Evolutionary conservation across 768 basidiomycete species (phyloP).

Genomic region (Pisolithus tinctorius): DNA sequence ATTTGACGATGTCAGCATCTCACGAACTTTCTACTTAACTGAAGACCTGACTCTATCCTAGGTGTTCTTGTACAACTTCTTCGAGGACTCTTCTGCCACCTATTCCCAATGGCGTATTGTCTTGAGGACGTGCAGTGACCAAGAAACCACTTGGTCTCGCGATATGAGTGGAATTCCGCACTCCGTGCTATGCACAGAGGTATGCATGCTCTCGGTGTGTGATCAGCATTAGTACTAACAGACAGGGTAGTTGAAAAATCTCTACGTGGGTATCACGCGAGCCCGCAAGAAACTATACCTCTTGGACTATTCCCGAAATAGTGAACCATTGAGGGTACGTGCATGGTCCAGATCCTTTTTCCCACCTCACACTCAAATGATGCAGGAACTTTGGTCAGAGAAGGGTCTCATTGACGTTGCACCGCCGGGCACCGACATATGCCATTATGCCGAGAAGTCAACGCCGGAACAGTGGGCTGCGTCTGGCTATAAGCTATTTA

Average conservation of each 20-base stretch:
- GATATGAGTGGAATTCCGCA: constrained; percentile 39
- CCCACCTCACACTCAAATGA: constrained; percentile 23
- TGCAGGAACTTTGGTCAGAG: constrained; percentile 46
- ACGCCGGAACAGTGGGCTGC: constrained; percentile 40
- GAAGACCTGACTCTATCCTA: constrained; percentile 17
- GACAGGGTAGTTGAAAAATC: constrained; percentile 46
- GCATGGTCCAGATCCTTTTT: constrained; percentile 9
- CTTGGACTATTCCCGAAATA: constrained; percentile 50
- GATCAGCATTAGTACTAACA: background rate
- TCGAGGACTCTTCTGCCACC: constrained; percentile 51
- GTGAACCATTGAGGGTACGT: constrained; percentile 51
- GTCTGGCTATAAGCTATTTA: constrained; percentile 34
- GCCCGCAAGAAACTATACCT: constrained; percentile 68
- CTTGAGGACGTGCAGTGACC: constrained; percentile 32
- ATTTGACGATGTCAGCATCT: constrained; percentile 14
- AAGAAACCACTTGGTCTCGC: constrained; percentile 28
- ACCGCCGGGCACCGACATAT: constrained; percentile 40
- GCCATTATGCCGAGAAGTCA: constrained; percentile 50
- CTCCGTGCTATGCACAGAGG: constrained; percentile 55
- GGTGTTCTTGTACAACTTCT: constrained; percentile 74
- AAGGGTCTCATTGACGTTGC: constrained; percentile 41
- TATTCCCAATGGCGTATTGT: constrained; percentile 54
- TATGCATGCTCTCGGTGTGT: constrained; percentile 14
- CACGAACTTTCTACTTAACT: background rate
- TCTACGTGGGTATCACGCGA: constrained; percentile 71